These are phyloP conservation scores for Prorocentrum cordatum DNA, from an alignment of 169 alveolate species.

Conservation along the genomic window DNA sequence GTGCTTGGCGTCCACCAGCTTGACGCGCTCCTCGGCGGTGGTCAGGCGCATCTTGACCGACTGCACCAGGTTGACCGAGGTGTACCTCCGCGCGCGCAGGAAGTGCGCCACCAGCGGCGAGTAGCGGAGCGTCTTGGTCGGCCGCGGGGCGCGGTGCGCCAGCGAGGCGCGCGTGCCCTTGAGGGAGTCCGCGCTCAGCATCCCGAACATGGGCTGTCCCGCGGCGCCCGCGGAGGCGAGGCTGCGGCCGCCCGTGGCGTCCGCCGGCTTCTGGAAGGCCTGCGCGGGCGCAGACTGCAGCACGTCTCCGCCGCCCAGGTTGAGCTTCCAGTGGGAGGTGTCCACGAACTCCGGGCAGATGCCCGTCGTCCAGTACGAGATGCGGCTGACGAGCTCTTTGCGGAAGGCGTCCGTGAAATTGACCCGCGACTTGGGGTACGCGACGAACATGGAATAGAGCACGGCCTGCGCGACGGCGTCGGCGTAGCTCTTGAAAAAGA, in stretches of 20 bases:
- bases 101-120: constrained; percentile 54
- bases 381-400: constrained; percentile 43
- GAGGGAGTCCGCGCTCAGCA: constrained; percentile 33
- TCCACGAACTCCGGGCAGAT: constrained; percentile 58
- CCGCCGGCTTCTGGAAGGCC: too few relatives aligned
- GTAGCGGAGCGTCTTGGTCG: constrained; percentile 27
- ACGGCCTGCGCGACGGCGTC: constrained; percentile 69
- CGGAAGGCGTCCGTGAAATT: constrained; percentile 64
- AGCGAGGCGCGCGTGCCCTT: constrained; percentile 34
- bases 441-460: constrained; percentile 57
- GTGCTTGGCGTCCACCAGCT: constrained; percentile 61
- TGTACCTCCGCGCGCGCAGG: constrained; percentile 20
- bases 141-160: constrained; percentile 50
- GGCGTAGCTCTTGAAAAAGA: constrained; percentile 59
- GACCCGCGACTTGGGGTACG: constrained; percentile 51
- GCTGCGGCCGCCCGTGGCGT: too few relatives aligned
- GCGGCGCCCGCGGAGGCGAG: too few relatives aligned
- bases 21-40: constrained; percentile 68
- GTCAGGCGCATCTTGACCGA: constrained; percentile 54
- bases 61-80: constrained; percentile 51
- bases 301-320: constrained; percentile 59
- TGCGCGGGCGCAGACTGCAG: too few relatives aligned
- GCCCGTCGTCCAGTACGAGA: constrained; percentile 61
- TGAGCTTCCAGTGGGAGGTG: constrained; percentile 67
- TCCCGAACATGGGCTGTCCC: constrained; percentile 56